Evolutionary conservation across 2,329 filamentous ascomycete species (phyloP).

Genomic region (Plectosphaerella cucumerina): DNA sequence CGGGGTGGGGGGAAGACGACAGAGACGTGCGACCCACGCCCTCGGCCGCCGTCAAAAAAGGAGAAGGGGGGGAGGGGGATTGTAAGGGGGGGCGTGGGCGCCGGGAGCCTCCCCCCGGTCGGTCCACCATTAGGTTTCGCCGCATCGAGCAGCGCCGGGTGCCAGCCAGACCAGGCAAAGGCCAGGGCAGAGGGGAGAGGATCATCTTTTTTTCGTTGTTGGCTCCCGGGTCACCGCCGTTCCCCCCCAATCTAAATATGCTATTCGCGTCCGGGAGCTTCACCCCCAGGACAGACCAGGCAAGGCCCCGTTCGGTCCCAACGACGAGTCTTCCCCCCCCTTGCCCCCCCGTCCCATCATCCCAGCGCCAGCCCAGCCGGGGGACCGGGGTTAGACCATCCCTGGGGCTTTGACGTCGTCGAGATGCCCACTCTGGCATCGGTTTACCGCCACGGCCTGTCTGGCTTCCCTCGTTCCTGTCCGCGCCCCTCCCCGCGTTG

Average conservation of each 20-base stretch:
- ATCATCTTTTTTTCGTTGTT: conserved; percentile 16
- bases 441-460: conserved; percentile 11
- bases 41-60: too few species aligned
- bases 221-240: conserved; percentile 14
- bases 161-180: conserved; percentile 7
- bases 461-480: neutral
- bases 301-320: conserved; percentile 7
- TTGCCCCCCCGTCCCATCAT: too few species aligned
- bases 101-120: too few species aligned
- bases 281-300: neutral
- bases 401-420: conserved; percentile 12
- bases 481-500: neutral
- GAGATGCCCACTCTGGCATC: conserved; percentile 9
- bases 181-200: conserved; percentile 9
- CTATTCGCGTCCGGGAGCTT: conserved; percentile 11
- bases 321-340: conserved; percentile 13
- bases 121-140: conserved; percentile 7
- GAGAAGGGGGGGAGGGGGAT: too few species aligned
- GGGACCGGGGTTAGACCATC: conserved; percentile 9
- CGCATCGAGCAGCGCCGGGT: conserved; percentile 1
- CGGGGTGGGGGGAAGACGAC: too few species aligned
- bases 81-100: too few species aligned
- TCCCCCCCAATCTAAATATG: conserved; percentile 13
- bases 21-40: too few species aligned
- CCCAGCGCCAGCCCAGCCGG: conserved; percentile 10